Evolutionary conservation across 2,329 filamentous ascomycete species (phyloP), one percentile per base, ranked within the genome.

Genomic region (Aaosphaeria arxii): DNA sequence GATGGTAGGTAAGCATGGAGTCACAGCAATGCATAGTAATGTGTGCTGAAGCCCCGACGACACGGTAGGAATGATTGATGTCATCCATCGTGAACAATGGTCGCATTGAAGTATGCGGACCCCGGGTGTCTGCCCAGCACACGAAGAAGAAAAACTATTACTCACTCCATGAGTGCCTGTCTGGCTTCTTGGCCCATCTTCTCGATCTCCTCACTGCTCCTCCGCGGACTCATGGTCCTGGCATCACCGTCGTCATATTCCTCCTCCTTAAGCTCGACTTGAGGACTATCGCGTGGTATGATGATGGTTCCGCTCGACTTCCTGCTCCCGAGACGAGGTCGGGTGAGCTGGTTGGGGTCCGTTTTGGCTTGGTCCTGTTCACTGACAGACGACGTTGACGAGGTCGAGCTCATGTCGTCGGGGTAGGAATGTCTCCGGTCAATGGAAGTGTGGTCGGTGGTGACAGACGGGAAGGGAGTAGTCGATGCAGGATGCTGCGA

Each of bases 121-220:
- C 33, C 33, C 33, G 33, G 4, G 33, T 36, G 7, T 9, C 33
- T 29, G 29, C 41, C 7, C 39, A 24, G 17, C 39, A 24, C 39
- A n/a, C 17, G 39, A 41, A n/a, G 39, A 11, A 9, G 17, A 24
- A 24, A 24, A 24, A 41, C 9, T 24, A 38, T 30, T 43, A 76
- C 79, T 73, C 71, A 83, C 80, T 83, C 80, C 64, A 84, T 80
- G 53, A 86, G 66, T 29, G 79, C 77, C 57, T 80, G 74, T 50
- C 91, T 79, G 35, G 91, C 90, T 64, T 92, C 89, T 62, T 88
- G 85, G 59, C 91, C 88, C 69, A 97, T 81, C 65, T 85, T 86
- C 71, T 96, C 89, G 46, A 96, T 82, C 66, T 97, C 92, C 64
- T 94, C 90, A 61, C 87, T 95, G 55, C 90, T 96, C 61, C 92